These are phyloP conservation scores for Ganoderma leucocontextum DNA, from an alignment of 1,284 basidiomycete species.

Conservation along the genomic window DNA sequence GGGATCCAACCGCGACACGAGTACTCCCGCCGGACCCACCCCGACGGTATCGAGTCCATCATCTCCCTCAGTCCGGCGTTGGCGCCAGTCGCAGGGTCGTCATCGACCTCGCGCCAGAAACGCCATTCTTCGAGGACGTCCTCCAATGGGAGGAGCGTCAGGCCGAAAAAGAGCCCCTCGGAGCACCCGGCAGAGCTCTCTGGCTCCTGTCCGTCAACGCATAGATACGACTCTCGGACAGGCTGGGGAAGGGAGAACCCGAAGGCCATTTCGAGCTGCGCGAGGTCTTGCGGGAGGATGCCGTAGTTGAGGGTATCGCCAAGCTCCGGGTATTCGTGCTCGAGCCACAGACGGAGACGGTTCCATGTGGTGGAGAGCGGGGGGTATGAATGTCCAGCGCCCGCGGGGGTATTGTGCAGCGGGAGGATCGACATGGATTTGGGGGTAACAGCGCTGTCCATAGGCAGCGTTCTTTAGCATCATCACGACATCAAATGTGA, in stretches of 20 bases:
- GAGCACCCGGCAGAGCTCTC: slow-evolving; percentile 85
- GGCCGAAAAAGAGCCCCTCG: slow-evolving; percentile 90
- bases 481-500: slow-evolving; percentile 17
- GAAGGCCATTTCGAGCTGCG: slow-evolving; percentile 82
- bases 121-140: slow-evolving; percentile 92
- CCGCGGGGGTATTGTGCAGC: slow-evolving; percentile 56
- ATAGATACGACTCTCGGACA: slow-evolving; percentile 85
- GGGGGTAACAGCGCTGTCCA: slow-evolving; percentile 48
- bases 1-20: slow-evolving; percentile 97
- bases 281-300: slow-evolving; percentile 77
- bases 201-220: slow-evolving; percentile 88
- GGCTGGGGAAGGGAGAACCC: slow-evolving; percentile 82
- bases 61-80: slow-evolving; percentile 74
- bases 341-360: slow-evolving; percentile 79
- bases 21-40: slow-evolving; percentile 92
- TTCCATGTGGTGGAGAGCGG: slow-evolving; percentile 82
- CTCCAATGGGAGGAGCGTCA: slow-evolving; percentile 86
- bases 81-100: slow-evolving; percentile 81
- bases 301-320: slow-evolving; percentile 92
- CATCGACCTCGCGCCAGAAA: slow-evolving; percentile 93
- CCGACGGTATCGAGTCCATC: slow-evolving; percentile 91
- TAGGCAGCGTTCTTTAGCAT: slow-evolving; percentile 18
- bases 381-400: slow-evolving; percentile 66
- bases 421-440: slow-evolving; percentile 70
- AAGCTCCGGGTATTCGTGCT: slow-evolving; percentile 87